Percentiles rank a stretch among this genome's conserved stretches.
These are phyloP conservation scores for Isabelozyma heimii DNA, from an alignment of 805 yeast genomes.

Conservation along the genomic window DNA sequence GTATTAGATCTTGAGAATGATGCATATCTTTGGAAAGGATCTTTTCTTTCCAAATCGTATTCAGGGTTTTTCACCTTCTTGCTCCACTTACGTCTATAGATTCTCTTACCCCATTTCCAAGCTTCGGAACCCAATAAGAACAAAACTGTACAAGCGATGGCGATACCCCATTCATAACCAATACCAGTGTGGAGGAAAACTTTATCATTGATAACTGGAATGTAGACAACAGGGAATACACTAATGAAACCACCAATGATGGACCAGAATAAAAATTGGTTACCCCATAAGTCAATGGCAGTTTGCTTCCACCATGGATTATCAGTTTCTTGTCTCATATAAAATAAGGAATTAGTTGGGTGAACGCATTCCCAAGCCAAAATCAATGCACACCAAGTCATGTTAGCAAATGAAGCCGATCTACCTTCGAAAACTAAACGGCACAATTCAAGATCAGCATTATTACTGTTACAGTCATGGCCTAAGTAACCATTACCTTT, in stretches of 20 bases:
- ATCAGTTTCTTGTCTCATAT: slow-evolving; percentile 36
- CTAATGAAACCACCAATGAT: slow-evolving; percentile 32
- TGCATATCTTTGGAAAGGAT: slow-evolving; percentile 39
- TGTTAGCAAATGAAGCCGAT: slow-evolving; percentile 35
- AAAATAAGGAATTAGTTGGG: slow-evolving; percentile 31
- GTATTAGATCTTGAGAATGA: slow-evolving; percentile 39
- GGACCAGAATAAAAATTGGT: slow-evolving; percentile 38
- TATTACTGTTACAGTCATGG: slow-evolving; percentile 26
- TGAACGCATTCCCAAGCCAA: slow-evolving; percentile 42
- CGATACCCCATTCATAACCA: slow-evolving; percentile 40
- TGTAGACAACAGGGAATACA: slow-evolving; percentile 40
- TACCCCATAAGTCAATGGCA: slow-evolving; percentile 31
- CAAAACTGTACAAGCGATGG: slow-evolving; percentile 27
- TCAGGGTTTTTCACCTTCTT: slow-evolving; percentile 26
- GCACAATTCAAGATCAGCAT: slow-evolving; percentile 19
- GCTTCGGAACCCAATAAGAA: slow-evolving; percentile 34
- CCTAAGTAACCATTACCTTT: slow-evolving; percentile 40
- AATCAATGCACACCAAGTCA: slow-evolving; percentile 42
- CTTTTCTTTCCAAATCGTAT: slow-evolving; percentile 37
- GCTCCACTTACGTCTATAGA: slow-evolving; percentile 19
- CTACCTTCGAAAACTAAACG: slow-evolving; percentile 36
- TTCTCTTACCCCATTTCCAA: slow-evolving; percentile 39
- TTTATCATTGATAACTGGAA: slow-evolving; percentile 38
- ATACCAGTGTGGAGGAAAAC: slow-evolving; percentile 38
- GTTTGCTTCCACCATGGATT: slow-evolving; percentile 37